Conservation (phyloP, 1,284 basidiomycete species). For the Polyporus tsugae region DNA sequence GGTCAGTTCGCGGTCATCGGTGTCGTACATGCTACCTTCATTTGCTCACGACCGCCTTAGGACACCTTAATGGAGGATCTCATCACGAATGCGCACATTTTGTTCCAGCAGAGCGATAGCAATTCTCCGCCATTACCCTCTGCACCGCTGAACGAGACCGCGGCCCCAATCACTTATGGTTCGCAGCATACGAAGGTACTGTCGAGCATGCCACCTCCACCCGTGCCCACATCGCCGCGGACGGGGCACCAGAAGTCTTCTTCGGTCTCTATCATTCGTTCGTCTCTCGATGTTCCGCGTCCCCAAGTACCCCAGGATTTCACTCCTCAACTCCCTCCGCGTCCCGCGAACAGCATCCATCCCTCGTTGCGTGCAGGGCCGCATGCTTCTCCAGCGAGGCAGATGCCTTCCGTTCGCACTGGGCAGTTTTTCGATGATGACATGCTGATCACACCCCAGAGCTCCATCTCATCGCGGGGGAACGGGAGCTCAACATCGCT, state of each 20-base stretch:
- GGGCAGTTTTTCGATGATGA: slow-evolving; percentile 39
- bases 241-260: slow-evolving; percentile 20
- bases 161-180: slow-evolving; percentile 66
- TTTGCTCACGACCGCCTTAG: slow-evolving; percentile 47
- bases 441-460: slow-evolving; percentile 29
- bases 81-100: slow-evolving; percentile 69
- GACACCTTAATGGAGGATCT: slow-evolving; percentile 91
- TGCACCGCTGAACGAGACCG: slow-evolving; percentile 66
- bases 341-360: slow-evolving; percentile 79
- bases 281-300: slow-evolving; percentile 24
- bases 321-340: slow-evolving; percentile 69
- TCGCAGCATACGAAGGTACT: slow-evolving; percentile 68
- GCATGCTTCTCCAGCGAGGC: slow-evolving; percentile 35
- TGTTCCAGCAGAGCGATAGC: slow-evolving; percentile 60
- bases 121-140: slow-evolving; percentile 72
- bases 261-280: slow-evolving; percentile 22
- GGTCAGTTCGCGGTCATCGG: slow-evolving; percentile 49
- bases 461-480: slow-evolving; percentile 17
- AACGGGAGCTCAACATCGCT: slow-evolving; percentile 20
- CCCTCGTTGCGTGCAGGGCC: slow-evolving; percentile 65
- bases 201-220: slow-evolving; percentile 22
- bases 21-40: slow-evolving; percentile 6
- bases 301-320: slow-evolving; percentile 64
- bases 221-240: slow-evolving; percentile 27
- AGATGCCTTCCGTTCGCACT: slow-evolving; percentile 30